Conservation (phyloP, 768 basidiomycete species). For the Mycena sanguinolenta region DNA sequence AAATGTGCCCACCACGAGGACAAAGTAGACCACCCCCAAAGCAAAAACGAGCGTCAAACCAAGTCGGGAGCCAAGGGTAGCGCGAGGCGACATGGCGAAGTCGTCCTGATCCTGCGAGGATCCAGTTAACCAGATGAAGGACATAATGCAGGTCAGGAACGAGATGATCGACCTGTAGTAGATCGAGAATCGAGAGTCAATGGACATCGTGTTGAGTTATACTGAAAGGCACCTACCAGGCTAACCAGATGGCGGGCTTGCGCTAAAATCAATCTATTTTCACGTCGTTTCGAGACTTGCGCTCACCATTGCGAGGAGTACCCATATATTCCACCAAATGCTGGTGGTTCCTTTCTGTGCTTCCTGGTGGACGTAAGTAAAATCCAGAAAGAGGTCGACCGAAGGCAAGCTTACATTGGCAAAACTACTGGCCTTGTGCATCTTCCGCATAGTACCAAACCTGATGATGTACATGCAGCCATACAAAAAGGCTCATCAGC, state of each 20-base stretch:
- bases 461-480: slow-evolving; percentile 77
- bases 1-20: slow-evolving; percentile 66
- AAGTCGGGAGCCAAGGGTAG: slow-evolving; percentile 55
- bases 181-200: background rate
- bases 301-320: slow-evolving; percentile 65
- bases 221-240: slow-evolving; percentile 56
- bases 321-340: slow-evolving; percentile 75
- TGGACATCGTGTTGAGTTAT: background rate
- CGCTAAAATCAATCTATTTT: background rate
- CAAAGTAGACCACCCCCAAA: slow-evolving; percentile 67
- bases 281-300: background rate
- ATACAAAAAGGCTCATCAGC: slow-evolving; percentile 71
- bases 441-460: slow-evolving; percentile 74
- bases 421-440: slow-evolving; percentile 75
- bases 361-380: slow-evolving; percentile 54
- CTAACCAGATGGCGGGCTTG: slow-evolving; percentile 69
- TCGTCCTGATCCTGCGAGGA: slow-evolving; percentile 46
- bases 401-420: slow-evolving; percentile 60
- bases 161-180: slow-evolving; percentile 66
- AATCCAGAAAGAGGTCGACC: background rate
- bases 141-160: slow-evolving; percentile 68
- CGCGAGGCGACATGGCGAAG: slow-evolving; percentile 43
- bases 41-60: slow-evolving; percentile 60
- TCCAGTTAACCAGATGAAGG: slow-evolving; percentile 72
- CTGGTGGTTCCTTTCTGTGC: slow-evolving; percentile 52